These are phyloP conservation scores for Colletotrichum tropicicola DNA, from an alignment of 2,329 filamentous ascomycete species.

Conservation along the genomic window DNA sequence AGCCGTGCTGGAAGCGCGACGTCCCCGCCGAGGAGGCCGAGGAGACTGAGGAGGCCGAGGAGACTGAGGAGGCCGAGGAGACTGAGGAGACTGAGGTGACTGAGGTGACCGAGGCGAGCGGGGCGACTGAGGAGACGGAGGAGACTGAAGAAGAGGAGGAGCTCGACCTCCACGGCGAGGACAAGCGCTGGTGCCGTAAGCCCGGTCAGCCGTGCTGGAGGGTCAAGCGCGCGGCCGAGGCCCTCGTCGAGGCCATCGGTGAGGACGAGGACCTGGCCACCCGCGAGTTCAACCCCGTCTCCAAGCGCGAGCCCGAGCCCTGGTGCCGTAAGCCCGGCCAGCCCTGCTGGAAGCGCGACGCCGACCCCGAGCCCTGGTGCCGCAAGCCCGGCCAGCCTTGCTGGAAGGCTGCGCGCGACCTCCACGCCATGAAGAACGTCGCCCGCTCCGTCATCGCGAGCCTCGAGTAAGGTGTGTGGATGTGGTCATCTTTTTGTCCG, in stretches of 20 bases:
- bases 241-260: conserved; percentile 32
- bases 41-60: background rate
- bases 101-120: background rate
- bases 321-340: conserved; percentile 36
- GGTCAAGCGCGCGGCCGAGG: conserved; percentile 11
- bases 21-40: conserved; percentile 30
- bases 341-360: conserved; percentile 29
- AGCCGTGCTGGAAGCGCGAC: conserved; percentile 17
- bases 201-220: conserved; percentile 28
- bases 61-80: background rate
- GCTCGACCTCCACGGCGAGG: conserved; percentile 19
- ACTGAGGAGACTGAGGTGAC: background rate
- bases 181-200: conserved; percentile 37
- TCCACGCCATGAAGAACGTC: conserved; percentile 36
- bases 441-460: conserved; percentile 38
- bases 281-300: conserved; percentile 38
- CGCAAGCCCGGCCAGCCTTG: conserved; percentile 31
- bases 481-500: too few relatives aligned
- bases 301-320: conserved; percentile 35
- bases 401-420: conserved; percentile 41
- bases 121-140: background rate
- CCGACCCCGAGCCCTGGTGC: conserved; percentile 37
- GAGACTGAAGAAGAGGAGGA: background rate
- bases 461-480: conserved; percentile 32
- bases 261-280: conserved; percentile 40